Base-by-base conservation (phyloP, 352 stramenopile species). In the Phytophthora foliorum region DNA sequence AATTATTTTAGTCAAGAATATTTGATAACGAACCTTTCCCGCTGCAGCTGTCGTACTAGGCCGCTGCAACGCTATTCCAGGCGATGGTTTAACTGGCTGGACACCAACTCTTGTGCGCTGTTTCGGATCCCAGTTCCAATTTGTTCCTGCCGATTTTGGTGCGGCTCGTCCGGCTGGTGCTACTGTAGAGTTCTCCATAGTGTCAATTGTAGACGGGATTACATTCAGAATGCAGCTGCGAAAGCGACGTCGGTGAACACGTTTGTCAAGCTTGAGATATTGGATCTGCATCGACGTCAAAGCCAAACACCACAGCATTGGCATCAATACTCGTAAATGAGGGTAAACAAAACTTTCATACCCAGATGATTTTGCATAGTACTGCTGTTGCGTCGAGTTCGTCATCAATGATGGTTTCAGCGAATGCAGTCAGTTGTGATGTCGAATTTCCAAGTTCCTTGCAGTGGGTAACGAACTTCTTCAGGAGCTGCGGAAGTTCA, bases 211-310 rank as follows among this genome's bases (percentile, higher is more conserved):
- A 69, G 45, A 39, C 34, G 55, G 51, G n/a, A 80, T 78, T 17
- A 49, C 38, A 49, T 50, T 68, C 6, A 80, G 55, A 44, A 80
- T 38, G 13, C 42, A 63, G 11, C 60, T 27, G 27, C 57, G 60
- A 31, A 83, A 94, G 14, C 86, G 77, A 63, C 59, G 81, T 10
- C 81, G 80, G 54, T 88, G 77, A 24, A 91, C 84, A 34, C 78
- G 48, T 57, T 88, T 91, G 24, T 91, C 81, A 41, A 91, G 62
- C 46, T 84, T 93, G 17, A 78, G 61, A 1, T 75, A 36, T 59
- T 80, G 73, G 51, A 75, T 67, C 73, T 65, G 79, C 46, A 57
- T 85, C 21, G 70, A 25, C 19, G 76, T 3, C 76, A 81, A 32
- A 50, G 39, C 29, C 0, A 49, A 41, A 51, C 45, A 71, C 36